phyloP scores from a whole-genome alignment of 352 stramenopile genomes.

The Achlya hypogyna region DNA sequence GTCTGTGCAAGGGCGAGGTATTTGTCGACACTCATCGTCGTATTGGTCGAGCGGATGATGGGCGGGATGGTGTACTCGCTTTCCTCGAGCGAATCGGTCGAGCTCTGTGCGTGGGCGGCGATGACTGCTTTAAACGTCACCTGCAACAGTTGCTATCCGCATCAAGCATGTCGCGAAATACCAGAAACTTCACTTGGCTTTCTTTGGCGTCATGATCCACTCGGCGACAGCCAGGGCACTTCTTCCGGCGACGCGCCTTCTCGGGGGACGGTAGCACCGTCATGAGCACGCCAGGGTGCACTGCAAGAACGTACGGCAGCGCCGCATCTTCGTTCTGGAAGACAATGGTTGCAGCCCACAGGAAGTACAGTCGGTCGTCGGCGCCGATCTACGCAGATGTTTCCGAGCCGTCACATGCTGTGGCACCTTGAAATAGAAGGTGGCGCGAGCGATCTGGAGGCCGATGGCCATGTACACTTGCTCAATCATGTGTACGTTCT shows the following conservation, averaged over 20 bases:
- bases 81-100: background rate
- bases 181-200: background rate
- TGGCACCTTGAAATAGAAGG: slow-evolving; percentile 69
- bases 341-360: slow-evolving; percentile 52
- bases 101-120: background rate
- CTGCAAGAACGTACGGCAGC: background rate
- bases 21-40: slow-evolving; percentile 1
- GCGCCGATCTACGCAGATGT: slow-evolving; percentile 41
- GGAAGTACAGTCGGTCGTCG: slow-evolving; percentile 54
- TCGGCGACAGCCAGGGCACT: background rate
- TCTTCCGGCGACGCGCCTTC: background rate
- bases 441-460: slow-evolving; percentile 43
- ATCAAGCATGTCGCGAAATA: background rate
- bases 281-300: background rate
- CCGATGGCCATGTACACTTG: slow-evolving; percentile 55
- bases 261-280: background rate
- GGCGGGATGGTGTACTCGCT: background rate
- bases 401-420: too few species aligned
- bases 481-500: slow-evolving; percentile 42
- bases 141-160: background rate
- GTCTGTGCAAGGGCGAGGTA: background rate
- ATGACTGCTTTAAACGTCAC: slow-evolving; percentile 10
- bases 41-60: background rate
- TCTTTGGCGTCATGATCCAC: background rate
- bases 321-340: slow-evolving; percentile 14